Evolutionary conservation across 75 land plant genomes (phyloP).

Genomic region (Larix kaempferi): DNA sequence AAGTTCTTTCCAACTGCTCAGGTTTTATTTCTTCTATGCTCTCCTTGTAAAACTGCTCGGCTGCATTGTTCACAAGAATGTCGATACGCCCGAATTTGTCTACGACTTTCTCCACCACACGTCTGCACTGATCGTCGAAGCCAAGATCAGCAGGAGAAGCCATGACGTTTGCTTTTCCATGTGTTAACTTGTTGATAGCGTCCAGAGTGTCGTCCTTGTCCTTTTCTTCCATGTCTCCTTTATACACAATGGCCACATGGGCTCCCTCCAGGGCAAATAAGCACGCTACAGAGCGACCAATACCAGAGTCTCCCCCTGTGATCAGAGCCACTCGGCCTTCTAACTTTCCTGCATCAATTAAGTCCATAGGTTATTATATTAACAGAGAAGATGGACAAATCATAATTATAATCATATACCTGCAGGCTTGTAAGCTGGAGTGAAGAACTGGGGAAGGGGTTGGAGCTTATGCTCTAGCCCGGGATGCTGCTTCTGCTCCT

Average conservation of each 20-base stretch:
- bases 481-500: slow-evolving; percentile 1
- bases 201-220: slow-evolving; percentile 73
- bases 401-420: slow-evolving; percentile 43
- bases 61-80: slow-evolving; percentile 81
- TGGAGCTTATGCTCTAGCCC: slow-evolving; percentile 63
- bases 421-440: slow-evolving; percentile 63
- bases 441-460: slow-evolving; percentile 46
- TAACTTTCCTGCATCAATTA: slow-evolving; percentile 59
- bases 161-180: slow-evolving; percentile 50
- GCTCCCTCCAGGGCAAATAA: slow-evolving; percentile 78
- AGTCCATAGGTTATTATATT: background rate
- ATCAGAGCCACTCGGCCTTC: slow-evolving; percentile 87
- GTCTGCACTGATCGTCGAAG: slow-evolving; percentile 75
- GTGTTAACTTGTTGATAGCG: slow-evolving; percentile 35
- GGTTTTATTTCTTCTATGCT: slow-evolving; percentile 56
- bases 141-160: slow-evolving; percentile 69
- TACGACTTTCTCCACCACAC: slow-evolving; percentile 73
- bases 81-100: slow-evolving; percentile 65
- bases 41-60: slow-evolving; percentile 53
- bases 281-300: slow-evolving; percentile 69
- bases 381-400: background rate
- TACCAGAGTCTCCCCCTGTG: slow-evolving; percentile 94
- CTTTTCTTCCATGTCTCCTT: slow-evolving; percentile 60
- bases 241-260: slow-evolving; percentile 82
- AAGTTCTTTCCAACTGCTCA: slow-evolving; percentile 58